phyloP scores from a whole-genome alignment of 768 basidiomycete species.

The Lactifluus echinatus region DNA sequence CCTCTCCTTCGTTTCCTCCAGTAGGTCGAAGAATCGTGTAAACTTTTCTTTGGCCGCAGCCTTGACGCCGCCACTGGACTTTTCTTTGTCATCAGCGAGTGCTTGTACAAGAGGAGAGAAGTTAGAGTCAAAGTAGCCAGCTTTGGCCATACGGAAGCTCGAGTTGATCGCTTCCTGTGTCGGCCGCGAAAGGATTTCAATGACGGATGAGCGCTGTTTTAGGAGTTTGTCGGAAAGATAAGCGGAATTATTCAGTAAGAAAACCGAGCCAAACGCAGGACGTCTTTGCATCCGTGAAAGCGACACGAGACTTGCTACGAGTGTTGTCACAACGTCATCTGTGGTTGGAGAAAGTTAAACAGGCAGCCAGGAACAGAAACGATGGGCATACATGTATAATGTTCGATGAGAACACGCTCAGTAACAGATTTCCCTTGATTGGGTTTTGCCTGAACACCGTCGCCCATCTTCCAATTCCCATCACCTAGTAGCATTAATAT shows the following conservation, averaged over 20 bases:
- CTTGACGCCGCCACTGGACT: conserved; percentile 31
- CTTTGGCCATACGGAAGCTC: conserved; percentile 72
- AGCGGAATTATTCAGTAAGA: conserved; percentile 72
- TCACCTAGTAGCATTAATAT: conserved; percentile 68
- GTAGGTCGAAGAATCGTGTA: conserved; percentile 68
- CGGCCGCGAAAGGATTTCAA: conserved; percentile 48
- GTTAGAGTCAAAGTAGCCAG: conserved; percentile 77
- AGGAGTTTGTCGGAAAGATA: conserved; percentile 58
- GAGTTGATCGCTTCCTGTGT: conserved; percentile 56
- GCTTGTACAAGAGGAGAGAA: conserved; percentile 69
- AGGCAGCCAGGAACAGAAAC: background rate
- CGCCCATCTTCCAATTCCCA: conserved; percentile 91
- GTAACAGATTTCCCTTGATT: conserved; percentile 35
- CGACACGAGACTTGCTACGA: conserved; percentile 49
- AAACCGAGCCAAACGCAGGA: conserved; percentile 62
- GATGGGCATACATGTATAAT: conserved; percentile 55
- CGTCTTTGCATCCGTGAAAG: conserved; percentile 53
- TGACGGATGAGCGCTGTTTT: conserved; percentile 39
- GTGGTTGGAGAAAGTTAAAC: background rate
- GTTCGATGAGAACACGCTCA: conserved; percentile 56
- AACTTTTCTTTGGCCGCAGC: conserved; percentile 73
- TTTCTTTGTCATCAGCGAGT: conserved; percentile 41
- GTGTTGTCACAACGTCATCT: conserved; percentile 72
- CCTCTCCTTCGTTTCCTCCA: conserved; percentile 73
- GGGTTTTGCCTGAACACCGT: conserved; percentile 55